Evolutionary conservation across 345 rosid species (phyloP).

Genomic region (Angophora floribunda): DNA sequence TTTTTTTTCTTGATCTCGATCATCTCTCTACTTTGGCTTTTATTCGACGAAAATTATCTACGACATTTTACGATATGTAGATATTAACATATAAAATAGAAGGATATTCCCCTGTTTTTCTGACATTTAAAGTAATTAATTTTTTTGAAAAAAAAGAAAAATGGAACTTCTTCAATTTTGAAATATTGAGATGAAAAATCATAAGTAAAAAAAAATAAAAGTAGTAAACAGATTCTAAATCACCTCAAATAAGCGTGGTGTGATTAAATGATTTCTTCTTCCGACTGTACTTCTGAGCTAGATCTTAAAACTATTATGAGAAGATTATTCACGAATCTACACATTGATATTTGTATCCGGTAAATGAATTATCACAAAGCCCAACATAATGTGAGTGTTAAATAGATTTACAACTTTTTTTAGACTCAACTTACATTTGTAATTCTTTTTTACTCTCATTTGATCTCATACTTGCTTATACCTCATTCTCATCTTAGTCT

Average conservation of each 20-base stretch:
- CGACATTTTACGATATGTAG: background rate
- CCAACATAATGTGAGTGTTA: no score
- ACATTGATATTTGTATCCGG: accelerated
- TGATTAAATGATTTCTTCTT: background rate
- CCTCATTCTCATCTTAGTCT: no score
- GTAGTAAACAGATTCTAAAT: background rate
- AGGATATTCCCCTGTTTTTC: background rate
- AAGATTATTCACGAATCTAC: no score
- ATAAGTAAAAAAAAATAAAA: no score
- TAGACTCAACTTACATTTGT: no score
- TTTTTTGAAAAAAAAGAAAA: no score
- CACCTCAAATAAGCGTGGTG: background rate
- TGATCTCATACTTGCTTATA: no score
- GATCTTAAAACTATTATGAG: background rate
- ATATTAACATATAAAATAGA: background rate
- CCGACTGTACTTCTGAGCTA: accelerated
- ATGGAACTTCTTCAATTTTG: no score
- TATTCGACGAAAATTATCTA: background rate
- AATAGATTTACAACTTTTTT: no score
- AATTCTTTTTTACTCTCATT: no score
- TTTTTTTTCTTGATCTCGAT: background rate
- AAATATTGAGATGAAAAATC: no score
- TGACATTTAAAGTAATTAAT: background rate
- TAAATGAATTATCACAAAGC: no score
- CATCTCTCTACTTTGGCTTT: background rate